A percentile compares a stretch with the other conserved stretches of the same genome.
Evolutionary conservation across 2,329 filamentous ascomycete species (phyloP).

Genomic region (Parafenestella ontariensis): DNA sequence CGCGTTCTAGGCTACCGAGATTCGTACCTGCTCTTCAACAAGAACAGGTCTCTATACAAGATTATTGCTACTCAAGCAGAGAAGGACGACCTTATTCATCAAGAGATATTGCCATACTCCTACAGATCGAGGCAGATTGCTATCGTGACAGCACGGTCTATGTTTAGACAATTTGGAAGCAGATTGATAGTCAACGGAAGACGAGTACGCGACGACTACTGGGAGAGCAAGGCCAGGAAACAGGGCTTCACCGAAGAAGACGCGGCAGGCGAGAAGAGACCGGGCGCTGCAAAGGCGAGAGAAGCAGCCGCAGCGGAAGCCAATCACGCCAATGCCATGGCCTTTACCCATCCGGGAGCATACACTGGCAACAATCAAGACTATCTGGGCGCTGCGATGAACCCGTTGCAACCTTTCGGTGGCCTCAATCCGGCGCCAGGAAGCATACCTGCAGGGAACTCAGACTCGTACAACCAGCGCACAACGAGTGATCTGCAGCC

Average conservation of each 20-base stretch:
- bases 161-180: constrained; percentile 98
- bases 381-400: constrained; percentile 38
- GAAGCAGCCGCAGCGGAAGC: constrained; percentile 77
- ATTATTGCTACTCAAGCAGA: constrained; percentile 96
- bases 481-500: constrained; percentile 77
- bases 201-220: constrained; percentile 95
- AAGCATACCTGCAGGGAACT: constrained; percentile 74
- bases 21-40: constrained; percentile 98
- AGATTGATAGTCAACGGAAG: constrained; percentile 89
- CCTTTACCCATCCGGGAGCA: constrained; percentile 37
- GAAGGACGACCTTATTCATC: constrained; percentile 93
- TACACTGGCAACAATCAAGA: constrained; percentile 45
- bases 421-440: constrained; percentile 71
- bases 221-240: constrained; percentile 96
- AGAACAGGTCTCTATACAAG: constrained; percentile 95
- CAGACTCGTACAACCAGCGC: constrained; percentile 72
- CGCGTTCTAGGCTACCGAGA: constrained; percentile 92
- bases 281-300: constrained; percentile 86
- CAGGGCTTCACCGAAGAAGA: constrained; percentile 99
- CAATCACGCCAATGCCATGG: constrained; percentile 59
- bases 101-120: constrained; percentile 95
- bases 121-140: constrained; percentile 98
- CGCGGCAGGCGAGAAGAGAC: constrained; percentile 92
- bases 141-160: constrained; percentile 95
- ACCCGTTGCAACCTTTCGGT: constrained; percentile 53